Base-by-base conservation (phyloP, 257 asterid species). In the Scutellaria minor region DNA sequence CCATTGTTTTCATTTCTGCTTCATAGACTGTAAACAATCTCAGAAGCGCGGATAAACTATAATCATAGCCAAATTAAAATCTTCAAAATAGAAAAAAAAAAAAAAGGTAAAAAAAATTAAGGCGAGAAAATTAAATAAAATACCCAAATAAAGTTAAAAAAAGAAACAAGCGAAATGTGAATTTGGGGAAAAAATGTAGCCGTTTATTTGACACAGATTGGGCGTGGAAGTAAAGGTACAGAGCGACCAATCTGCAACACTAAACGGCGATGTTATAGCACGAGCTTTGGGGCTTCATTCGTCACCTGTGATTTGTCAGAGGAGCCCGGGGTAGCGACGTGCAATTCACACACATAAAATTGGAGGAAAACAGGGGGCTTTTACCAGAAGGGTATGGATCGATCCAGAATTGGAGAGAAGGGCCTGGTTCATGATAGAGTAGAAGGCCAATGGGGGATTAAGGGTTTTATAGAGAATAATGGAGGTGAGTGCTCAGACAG, bases 271-370 rank as follows among this genome's bases (percentile, higher is more conserved):
- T 46, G 24, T 1, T 92, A 3, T 90, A 48, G 98, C 98, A 90
- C 96, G 85, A 86, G 98, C 93, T 83, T 92, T 92, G 92, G 96
- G 96, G 93, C 93, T 66, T 79, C 71, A 11, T 42, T 83, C 98
- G 73, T 86, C 78, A 80, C 7, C 45, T 20, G 1, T 20, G 9
- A 37, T 58, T 24, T 48, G 31, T 90, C 96, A 46, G 96, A 87
- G 73, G 75, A 80, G 97, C 96, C 97, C 97, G 97, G 98, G 68
- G 96, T 86, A 85, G 90, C 97, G 79, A 83, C 90, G 86, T 90
- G 96, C 96, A 4, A 46, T 15, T 62, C 46, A 35, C 66, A 37
- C 47, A 40, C 14, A 61, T 6, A n/a, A 41, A 62, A 1, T 14
- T 14, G 2, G 0, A 40, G 6, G 15, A 13, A 57, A 22, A 52